phyloP scores from a whole-genome alignment of 163 green algal species.

The Scenedesmus sp. region DNA sequence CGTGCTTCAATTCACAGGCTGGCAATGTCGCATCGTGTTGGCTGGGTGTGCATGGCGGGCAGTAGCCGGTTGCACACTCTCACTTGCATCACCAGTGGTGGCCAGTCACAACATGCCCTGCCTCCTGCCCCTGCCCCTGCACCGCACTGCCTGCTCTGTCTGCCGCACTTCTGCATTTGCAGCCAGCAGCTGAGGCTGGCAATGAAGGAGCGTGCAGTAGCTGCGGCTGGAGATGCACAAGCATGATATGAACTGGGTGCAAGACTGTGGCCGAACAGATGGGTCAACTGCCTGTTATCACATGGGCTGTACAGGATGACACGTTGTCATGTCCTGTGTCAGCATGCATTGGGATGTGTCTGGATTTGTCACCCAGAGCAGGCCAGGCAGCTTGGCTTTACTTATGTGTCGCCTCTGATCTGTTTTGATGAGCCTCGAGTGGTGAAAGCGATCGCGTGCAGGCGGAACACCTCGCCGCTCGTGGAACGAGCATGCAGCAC shows the following conservation, averaged over 20 bases:
- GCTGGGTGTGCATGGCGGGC: no score
- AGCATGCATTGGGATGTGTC: background rate
- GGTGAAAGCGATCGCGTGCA: background rate
- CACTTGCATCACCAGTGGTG: background rate
- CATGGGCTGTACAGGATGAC: background rate
- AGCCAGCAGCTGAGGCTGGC: constrained; percentile 42
- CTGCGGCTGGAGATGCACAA: constrained; percentile 1
- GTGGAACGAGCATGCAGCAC: background rate
- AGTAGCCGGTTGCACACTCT: background rate
- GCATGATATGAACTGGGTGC: background rate
- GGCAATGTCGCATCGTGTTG: no score
- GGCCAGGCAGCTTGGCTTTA: background rate
- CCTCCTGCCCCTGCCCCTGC: background rate
- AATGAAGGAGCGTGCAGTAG: constrained; percentile 18
- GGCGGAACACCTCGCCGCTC: background rate
- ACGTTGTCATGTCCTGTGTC: background rate
- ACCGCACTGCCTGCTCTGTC: background rate
- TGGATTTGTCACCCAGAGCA: background rate
- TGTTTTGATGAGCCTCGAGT: background rate
- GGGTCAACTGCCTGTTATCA: constrained; percentile 7
- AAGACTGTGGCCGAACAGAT: background rate
- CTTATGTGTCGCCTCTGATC: background rate
- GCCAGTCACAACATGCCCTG: background rate
- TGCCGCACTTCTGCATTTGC: background rate
- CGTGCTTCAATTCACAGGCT: no score